Conservation (phyloP, 805 yeast species). For the Saccharomyces cerevisiae region DNA sequence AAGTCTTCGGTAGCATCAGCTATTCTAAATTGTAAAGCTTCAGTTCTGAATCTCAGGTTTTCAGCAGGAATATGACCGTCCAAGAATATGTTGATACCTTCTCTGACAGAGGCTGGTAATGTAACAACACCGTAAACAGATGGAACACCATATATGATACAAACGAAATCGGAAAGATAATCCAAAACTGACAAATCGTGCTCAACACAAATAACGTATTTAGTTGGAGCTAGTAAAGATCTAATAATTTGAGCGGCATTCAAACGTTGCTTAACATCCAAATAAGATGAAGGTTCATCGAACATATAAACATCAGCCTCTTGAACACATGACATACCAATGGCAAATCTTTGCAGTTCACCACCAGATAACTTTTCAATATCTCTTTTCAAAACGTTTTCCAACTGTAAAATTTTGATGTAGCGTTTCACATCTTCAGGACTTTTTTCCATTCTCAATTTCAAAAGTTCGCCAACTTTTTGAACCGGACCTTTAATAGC, state of each 20-base stretch:
- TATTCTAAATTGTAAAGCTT: slow-evolving; percentile 86
- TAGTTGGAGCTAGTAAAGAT: slow-evolving; percentile 64
- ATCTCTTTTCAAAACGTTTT: slow-evolving; percentile 74
- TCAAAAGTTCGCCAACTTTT: slow-evolving; percentile 77
- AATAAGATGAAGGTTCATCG: slow-evolving; percentile 96
- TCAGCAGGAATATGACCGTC: slow-evolving; percentile 98
- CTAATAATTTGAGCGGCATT: slow-evolving; percentile 94
- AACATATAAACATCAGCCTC: slow-evolving; percentile 95
- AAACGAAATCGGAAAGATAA: slow-evolving; percentile 91
- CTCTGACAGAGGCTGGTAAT: slow-evolving; percentile 92
- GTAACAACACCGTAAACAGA: slow-evolving; percentile 98
- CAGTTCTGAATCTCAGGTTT: slow-evolving; percentile 93
- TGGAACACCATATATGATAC: slow-evolving; percentile 96
- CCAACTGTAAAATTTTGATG: slow-evolving; percentile 64
- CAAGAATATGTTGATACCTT: slow-evolving; percentile 96
- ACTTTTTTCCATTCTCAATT: slow-evolving; percentile 64
- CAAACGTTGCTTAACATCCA: slow-evolving; percentile 97
- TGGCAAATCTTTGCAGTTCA: slow-evolving; percentile 95
- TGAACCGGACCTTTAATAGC: slow-evolving; percentile 87
- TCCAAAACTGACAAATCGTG: slow-evolving; percentile 97
- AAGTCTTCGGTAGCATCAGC: slow-evolving; percentile 80
- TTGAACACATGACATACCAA: slow-evolving; percentile 95
- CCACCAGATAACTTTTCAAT: slow-evolving; percentile 92
- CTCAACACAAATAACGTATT: slow-evolving; percentile 92
- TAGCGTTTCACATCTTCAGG: slow-evolving; percentile 56